phyloP scores from a whole-genome alignment of 2,329 filamentous ascomycete genomes.

The Scedosporium minutisporum region DNA sequence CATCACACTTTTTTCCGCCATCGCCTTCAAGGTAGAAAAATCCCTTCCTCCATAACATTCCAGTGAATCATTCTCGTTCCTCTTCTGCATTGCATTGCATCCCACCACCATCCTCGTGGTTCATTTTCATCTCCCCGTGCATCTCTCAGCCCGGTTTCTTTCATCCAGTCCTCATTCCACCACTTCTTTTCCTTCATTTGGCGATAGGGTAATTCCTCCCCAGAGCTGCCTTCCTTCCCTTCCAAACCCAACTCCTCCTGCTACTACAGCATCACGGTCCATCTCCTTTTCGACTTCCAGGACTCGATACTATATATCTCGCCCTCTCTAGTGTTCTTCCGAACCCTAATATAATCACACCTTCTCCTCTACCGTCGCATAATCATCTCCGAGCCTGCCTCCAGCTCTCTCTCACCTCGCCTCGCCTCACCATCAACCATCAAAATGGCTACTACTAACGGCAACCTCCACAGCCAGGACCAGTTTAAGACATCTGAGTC shows the following conservation, averaged over 20 bases:
- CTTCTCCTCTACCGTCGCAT: background rate
- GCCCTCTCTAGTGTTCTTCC: conserved; percentile 1
- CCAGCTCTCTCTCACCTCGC: conserved; percentile 5
- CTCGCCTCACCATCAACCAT: background rate
- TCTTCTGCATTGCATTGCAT: background rate
- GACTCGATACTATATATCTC: background rate
- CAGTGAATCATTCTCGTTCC: conserved; percentile 1
- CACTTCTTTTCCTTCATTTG: conserved; percentile 2
- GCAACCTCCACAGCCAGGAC: conserved; percentile 37
- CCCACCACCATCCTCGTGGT: conserved; percentile 2
- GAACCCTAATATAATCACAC: background rate
- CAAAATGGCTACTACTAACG: conserved; percentile 36
- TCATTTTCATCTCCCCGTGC: background rate
- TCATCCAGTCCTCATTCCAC: background rate
- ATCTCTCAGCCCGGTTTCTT: background rate
- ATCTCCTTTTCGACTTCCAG: background rate
- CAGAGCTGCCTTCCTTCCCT: background rate
- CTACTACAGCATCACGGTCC: background rate
- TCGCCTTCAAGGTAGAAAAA: conserved; percentile 1
- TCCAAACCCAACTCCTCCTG: conserved; percentile 1
- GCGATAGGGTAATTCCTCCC: background rate
- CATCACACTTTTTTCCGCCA: conserved; percentile 6
- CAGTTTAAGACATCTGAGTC: conserved; percentile 27
- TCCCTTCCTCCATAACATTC: background rate
- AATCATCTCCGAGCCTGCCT: background rate